These are phyloP conservation scores for Durusdinium trenchii DNA, from an alignment of 73 alveolate species.

Conservation along the genomic window DNA sequence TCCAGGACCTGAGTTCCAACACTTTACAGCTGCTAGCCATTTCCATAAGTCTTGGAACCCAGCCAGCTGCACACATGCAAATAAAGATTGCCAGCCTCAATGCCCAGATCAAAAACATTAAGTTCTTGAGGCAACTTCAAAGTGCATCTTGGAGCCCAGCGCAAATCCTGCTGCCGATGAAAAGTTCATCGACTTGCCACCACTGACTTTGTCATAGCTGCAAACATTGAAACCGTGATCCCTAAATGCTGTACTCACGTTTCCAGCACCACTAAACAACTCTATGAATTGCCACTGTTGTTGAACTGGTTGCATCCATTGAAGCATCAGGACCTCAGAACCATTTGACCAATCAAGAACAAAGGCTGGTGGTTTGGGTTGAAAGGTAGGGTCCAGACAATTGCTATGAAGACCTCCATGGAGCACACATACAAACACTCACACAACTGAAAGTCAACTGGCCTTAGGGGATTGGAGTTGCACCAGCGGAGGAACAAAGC, in stretches of 20 bases:
- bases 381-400: background rate
- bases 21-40: background rate
- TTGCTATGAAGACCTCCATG: background rate
- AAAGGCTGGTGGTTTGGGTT: background rate
- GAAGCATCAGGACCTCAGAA: background rate
- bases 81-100: background rate
- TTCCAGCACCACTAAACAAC: background rate
- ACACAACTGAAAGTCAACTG: background rate
- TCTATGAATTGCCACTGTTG: background rate
- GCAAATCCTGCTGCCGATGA: background rate
- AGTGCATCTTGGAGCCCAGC: background rate
- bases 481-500: background rate
- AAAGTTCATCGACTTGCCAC: background rate
- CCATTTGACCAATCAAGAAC: background rate
- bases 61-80: background rate
- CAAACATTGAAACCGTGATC: background rate
- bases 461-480: slow-evolving; percentile 11
- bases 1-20: slow-evolving; percentile 26
- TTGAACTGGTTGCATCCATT: background rate
- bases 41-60: background rate
- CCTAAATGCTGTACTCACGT: background rate
- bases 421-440: background rate
- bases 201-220: background rate
- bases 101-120: background rate
- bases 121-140: background rate